Evolutionary conservation across 2,329 filamentous ascomycete genomes (phyloP).

Genomic region (Trichoderma lentiforme): DNA sequence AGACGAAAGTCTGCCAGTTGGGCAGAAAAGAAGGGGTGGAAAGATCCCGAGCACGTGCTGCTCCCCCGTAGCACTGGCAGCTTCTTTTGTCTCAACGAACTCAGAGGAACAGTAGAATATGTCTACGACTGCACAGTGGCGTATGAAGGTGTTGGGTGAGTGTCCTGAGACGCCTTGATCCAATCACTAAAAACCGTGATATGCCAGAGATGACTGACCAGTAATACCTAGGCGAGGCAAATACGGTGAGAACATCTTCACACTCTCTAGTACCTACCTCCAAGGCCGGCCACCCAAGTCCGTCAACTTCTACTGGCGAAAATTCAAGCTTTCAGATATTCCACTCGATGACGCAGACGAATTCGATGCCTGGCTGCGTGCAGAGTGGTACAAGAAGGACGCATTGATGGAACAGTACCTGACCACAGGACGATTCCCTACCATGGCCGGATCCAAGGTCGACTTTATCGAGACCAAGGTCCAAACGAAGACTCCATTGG

Average conservation of each 20-base stretch:
- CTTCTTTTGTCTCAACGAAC: slow-evolving; percentile 73
- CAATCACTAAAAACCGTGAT: neutral
- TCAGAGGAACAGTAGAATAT: slow-evolving; percentile 72
- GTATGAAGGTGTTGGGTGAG: slow-evolving; percentile 90
- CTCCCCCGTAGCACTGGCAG: slow-evolving; percentile 78
- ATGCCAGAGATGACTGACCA: slow-evolving; percentile 1
- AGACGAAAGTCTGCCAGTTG: slow-evolving; percentile 68
- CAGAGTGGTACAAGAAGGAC: slow-evolving; percentile 92
- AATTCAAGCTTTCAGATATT: slow-evolving; percentile 76
- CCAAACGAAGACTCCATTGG: slow-evolving; percentile 50
- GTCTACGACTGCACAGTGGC: slow-evolving; percentile 92
- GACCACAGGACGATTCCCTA: slow-evolving; percentile 74
- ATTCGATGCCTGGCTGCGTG: slow-evolving; percentile 82
- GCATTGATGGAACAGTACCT: slow-evolving; percentile 79
- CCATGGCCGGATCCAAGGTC: slow-evolving; percentile 51
- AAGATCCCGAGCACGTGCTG: slow-evolving; percentile 70
- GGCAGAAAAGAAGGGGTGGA: slow-evolving; percentile 71
- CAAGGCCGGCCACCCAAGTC: slow-evolving; percentile 87
- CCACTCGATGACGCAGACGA: slow-evolving; percentile 69
- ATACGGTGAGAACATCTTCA: slow-evolving; percentile 90
- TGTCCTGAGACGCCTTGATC: slow-evolving; percentile 27
- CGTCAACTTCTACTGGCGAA: slow-evolving; percentile 94
- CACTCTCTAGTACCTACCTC: slow-evolving; percentile 80
- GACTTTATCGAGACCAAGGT: slow-evolving; percentile 58
- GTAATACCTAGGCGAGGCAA: slow-evolving; percentile 58